A percentile compares a stretch with the other conserved stretches of the same genome.
Conservation (phyloP, 1,284 basidiomycete species). For the Lignosus rhinocerotis region DNA sequence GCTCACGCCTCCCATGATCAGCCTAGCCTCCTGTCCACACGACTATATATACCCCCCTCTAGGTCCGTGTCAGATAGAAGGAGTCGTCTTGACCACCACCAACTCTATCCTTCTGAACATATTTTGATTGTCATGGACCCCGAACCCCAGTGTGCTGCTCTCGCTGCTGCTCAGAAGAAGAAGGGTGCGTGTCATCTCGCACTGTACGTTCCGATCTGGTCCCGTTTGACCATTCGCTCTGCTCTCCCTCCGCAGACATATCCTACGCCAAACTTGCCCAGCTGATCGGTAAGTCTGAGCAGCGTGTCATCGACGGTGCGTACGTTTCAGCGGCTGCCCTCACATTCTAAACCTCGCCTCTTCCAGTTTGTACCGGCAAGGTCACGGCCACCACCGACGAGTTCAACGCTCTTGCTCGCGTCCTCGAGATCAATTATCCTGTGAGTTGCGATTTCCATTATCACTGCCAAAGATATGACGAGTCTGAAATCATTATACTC, state of each 20-base stretch:
- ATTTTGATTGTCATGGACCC: constrained; percentile 35
- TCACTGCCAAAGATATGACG: neutral
- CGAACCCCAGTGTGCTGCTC: constrained; percentile 56
- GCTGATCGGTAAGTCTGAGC: constrained; percentile 40
- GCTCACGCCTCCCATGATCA: constrained; percentile 14
- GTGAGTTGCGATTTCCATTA: constrained; percentile 32
- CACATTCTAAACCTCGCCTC: neutral
- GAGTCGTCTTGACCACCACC: constrained; percentile 4
- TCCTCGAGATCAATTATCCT: constrained; percentile 43
- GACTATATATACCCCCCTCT: constrained; percentile 9
- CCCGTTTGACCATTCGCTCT: constrained; percentile 1
- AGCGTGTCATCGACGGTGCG: constrained; percentile 56
- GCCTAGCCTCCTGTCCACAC: neutral
- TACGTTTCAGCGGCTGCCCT: neutral
- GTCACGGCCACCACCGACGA: constrained; percentile 48
- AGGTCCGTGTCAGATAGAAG: neutral
- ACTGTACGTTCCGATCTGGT: neutral
- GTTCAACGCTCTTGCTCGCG: constrained; percentile 51
- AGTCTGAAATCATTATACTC: neutral
- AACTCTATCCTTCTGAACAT: neutral
- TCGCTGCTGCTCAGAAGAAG: constrained; percentile 51
- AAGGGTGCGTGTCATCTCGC: constrained; percentile 41
- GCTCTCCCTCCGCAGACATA: constrained; percentile 38
- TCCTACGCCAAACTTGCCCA: constrained; percentile 49
- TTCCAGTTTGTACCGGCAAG: constrained; percentile 49